These are phyloP conservation scores for Vaccinium darrowii DNA, from an alignment of 148 eudicot species.

Conservation along the genomic window DNA sequence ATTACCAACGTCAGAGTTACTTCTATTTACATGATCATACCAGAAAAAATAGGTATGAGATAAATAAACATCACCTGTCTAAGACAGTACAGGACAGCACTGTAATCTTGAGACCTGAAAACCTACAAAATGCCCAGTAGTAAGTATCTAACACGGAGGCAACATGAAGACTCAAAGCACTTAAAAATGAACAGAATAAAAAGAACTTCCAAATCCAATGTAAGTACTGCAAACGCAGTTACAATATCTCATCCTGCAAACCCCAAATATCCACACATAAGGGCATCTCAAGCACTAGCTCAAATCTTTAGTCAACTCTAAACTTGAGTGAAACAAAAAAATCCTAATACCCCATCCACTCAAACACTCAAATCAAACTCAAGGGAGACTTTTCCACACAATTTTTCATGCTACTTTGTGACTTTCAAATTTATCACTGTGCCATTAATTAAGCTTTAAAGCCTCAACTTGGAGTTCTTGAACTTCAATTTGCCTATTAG, in stretches of 20 bases:
- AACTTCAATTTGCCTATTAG: neutral
- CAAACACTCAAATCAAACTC: neutral
- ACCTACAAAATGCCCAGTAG: conserved; percentile 37
- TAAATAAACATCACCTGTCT: conserved; percentile 59
- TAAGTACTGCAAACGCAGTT: conserved; percentile 1
- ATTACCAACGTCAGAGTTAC: conserved; percentile 14
- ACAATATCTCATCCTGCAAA: neutral
- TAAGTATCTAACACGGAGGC: neutral
- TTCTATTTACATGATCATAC: neutral
- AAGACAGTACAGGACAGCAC: conserved; percentile 85
- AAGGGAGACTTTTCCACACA: neutral
- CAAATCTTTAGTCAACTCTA: too few relatives aligned
- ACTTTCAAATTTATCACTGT: neutral
- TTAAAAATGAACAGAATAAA: neutral
- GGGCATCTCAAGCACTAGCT: too few relatives aligned
- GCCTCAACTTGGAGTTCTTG: neutral
- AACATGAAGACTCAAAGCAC: conserved; percentile 8
- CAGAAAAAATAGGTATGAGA: neutral
- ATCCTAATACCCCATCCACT: neutral
- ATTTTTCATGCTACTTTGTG: neutral
- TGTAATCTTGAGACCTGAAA: conserved; percentile 97
- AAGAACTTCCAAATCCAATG: neutral
- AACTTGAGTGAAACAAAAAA: neutral
- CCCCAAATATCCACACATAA: neutral
- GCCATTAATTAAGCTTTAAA: neutral